Conservation (phyloP, 768 basidiomycete species). For the Russula emetica region DNA sequence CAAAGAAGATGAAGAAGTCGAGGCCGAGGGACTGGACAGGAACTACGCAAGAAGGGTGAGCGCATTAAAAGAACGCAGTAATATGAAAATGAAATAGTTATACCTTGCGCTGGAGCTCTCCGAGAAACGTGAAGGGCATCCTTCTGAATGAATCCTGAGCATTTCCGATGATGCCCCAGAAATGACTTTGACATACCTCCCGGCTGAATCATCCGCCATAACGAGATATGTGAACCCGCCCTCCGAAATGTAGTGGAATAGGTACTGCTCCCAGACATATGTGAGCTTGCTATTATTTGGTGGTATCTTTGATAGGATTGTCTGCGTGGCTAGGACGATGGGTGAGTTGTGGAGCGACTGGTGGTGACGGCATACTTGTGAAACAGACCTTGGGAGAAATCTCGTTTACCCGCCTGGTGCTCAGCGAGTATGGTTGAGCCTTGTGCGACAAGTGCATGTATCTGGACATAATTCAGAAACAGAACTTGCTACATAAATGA, state of each 20-base stretch:
- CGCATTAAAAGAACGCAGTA: background rate
- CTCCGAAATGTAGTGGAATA: slow-evolving; percentile 92
- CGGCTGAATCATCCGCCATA: slow-evolving; percentile 91
- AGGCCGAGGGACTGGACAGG: slow-evolving; percentile 57
- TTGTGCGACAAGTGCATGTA: slow-evolving; percentile 80
- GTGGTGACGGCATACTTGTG: background rate
- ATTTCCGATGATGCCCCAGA: background rate
- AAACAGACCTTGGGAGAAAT: slow-evolving; percentile 78
- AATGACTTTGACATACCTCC: slow-evolving; percentile 53
- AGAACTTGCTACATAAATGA: background rate
- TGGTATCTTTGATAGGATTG: slow-evolving; percentile 92
- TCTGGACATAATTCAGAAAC: slow-evolving; percentile 39
- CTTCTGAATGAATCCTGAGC: slow-evolving; percentile 44
- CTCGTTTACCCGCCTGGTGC: slow-evolving; percentile 71
- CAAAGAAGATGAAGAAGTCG: slow-evolving; percentile 44
- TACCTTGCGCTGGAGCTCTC: slow-evolving; percentile 78
- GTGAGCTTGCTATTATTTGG: slow-evolving; percentile 77
- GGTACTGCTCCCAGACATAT: slow-evolving; percentile 89
- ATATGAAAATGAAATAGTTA: slow-evolving; percentile 11
- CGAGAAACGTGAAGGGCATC: slow-evolving; percentile 91
- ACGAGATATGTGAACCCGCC: slow-evolving; percentile 84
- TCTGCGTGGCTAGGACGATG: slow-evolving; percentile 61
- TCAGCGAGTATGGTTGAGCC: slow-evolving; percentile 82
- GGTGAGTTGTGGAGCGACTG: background rate
- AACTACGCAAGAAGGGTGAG: slow-evolving; percentile 42